Percentiles rank a stretch among this genome's conserved stretches.
Evolutionary conservation across 257 asterid genomes (phyloP).

Genomic region (Thymus quinquecostatus): DNA sequence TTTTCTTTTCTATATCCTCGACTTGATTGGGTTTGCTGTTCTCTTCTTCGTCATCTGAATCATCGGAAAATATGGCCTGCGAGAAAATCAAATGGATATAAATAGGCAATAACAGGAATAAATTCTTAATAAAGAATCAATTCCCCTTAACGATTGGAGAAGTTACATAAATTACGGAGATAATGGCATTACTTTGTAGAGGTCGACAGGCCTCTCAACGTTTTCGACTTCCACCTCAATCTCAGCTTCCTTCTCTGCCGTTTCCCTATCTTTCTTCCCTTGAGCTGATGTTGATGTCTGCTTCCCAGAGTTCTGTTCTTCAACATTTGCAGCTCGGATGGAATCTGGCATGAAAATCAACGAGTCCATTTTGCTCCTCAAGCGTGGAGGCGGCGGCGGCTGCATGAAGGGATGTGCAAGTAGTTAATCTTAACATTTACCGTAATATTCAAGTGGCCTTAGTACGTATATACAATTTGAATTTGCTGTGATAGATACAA

Average conservation of each 20-base stretch:
- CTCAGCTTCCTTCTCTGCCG: constrained; percentile 47
- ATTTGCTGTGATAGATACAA: not conserved
- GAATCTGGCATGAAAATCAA: constrained; percentile 74
- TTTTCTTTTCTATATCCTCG: constrained; percentile 64
- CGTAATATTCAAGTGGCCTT: not conserved
- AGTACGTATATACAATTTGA: constrained; percentile 5
- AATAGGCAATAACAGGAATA: constrained; percentile 12
- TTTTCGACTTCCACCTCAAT: constrained; percentile 64
- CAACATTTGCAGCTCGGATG: constrained; percentile 44
- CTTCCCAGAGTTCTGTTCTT: constrained; percentile 37
- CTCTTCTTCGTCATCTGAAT: constrained; percentile 77
- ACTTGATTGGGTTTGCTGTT: constrained; percentile 39
- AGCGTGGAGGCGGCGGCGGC: constrained; percentile 91
- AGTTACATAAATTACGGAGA: not conserved
- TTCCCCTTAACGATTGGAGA: not conserved
- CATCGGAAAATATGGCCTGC: constrained; percentile 95
- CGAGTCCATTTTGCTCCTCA: constrained; percentile 90
- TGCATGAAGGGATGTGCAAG: constrained; percentile 38
- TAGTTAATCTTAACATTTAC: not conserved
- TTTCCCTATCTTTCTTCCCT: constrained; percentile 39
- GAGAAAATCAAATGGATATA: constrained; percentile 7
- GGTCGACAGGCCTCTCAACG: constrained; percentile 92
- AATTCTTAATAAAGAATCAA: not conserved
- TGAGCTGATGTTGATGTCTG: constrained; percentile 35
- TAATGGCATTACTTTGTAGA: constrained; percentile 68